Evolutionary conservation across 805 yeast species (phyloP), one percentile per base, ranked within the genome.

Genomic region (Novakomyces olei): DNA sequence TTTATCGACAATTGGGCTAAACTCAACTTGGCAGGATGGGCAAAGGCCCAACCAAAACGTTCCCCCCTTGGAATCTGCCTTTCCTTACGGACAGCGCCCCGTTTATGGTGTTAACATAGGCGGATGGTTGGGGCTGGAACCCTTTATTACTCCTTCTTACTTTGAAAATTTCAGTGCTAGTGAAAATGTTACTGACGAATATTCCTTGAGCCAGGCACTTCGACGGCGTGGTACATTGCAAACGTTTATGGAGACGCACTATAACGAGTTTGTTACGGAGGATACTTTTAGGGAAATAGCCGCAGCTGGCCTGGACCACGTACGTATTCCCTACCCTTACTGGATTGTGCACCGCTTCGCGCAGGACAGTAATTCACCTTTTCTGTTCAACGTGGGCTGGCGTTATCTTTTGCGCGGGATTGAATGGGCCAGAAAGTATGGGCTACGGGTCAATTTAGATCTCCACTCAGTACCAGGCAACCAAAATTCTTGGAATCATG

Each of bases 291-390:
- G 52, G 32, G 47, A 58, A 34, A 77, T 83, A 34, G 60, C 61
- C 4, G 45, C 43, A 8, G 59, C 58, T 35, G 93, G 93, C 1
- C 60, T 83, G 40, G 85, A 83, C 53, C 60, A 73, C 41, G 93
- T 80, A 15, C 69, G 95, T 46, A 73, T 83, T 37, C 95, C 96
- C 29, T 67, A 83, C 35, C 94, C 94, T 7, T 83, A 83, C 57
- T 85, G 96, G 96, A 93, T 93, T 6, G 79, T 77, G 50, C 47
- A 61, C 30, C 46, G 53, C 5, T 56, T 67, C 29, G 65, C 59
- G 15, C 58, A 58, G 34, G 95, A 83, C 49, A 29, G 25, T 3
- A 15, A 10, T 17, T 16, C 4, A 12, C 92, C 94, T 4, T 79
- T 73, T 45, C 75, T 78, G 25, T 66, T 49, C 34, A 78, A 75